Conservation (phyloP, 2,329 filamentous ascomycete genomes). For the Colletotrichum sp. region DNA sequence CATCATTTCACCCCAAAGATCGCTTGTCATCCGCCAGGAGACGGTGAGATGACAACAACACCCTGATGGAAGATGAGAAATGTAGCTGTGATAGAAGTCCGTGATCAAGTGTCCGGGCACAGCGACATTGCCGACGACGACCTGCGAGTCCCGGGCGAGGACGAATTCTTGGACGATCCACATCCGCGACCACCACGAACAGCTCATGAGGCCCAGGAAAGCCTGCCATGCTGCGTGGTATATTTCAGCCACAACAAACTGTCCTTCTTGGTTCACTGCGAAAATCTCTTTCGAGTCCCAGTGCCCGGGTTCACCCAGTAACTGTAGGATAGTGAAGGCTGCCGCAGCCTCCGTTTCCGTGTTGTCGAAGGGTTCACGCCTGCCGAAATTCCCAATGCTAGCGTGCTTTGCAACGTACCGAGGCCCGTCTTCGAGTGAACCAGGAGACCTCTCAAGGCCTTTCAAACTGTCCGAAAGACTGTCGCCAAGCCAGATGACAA, state of each 20-base stretch:
- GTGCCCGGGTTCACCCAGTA: neutral
- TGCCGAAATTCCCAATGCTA: neutral
- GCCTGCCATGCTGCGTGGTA: neutral
- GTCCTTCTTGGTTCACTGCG: neutral
- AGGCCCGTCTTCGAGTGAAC: neutral
- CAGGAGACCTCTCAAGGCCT: neutral
- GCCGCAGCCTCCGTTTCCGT: neutral
- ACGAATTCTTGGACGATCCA: neutral
- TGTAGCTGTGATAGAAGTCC: neutral
- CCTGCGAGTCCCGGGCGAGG: neutral
- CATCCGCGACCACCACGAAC: neutral
- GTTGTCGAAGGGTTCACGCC: neutral
- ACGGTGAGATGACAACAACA: neutral
- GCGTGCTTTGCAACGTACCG: neutral
- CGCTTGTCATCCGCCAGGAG: neutral
- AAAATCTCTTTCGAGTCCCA: neutral
- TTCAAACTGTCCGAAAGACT: rapidly evolving
- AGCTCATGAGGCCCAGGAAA: neutral
- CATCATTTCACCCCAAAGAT: neutral
- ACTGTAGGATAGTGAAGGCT: neutral
- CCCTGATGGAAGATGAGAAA: neutral
- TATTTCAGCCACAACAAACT: neutral
- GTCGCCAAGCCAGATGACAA: neutral
- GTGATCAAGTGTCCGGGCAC: neutral
- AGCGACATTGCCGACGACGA: neutral